Percentiles rank a stretch among this genome's conserved stretches.
Conservation (phyloP, 495 filamentous ascomycete genomes). For the Penicillium soppii region DNA sequence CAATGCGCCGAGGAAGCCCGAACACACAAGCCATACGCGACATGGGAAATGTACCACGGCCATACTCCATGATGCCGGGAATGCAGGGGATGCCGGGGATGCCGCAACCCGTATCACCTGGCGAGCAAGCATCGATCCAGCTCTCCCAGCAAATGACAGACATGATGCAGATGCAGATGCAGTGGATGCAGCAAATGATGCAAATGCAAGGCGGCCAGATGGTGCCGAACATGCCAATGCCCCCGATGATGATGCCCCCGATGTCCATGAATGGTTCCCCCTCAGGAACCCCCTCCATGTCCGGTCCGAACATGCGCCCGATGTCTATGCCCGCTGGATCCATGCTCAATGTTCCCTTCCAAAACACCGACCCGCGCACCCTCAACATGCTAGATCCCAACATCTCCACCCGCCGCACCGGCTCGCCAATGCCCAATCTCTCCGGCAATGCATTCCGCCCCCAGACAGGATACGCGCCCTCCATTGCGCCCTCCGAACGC, state of each 20-base stretch:
- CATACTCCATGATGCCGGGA: conserved; percentile 44
- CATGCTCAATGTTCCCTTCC: conserved; percentile 2
- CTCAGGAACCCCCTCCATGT: conserved; percentile 15
- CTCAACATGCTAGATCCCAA: conserved; percentile 82
- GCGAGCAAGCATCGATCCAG: conserved; percentile 76
- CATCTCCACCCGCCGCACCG: conserved; percentile 54
- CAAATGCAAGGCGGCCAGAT: conserved; percentile 58
- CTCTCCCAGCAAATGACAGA: conserved; percentile 85
- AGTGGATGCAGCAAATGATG: conserved; percentile 75
- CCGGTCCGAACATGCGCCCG: conserved; percentile 32
- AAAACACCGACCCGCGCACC: conserved; percentile 51
- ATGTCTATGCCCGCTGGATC: conserved; percentile 38
- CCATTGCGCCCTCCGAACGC: conserved; percentile 90
- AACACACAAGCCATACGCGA: conserved; percentile 56
- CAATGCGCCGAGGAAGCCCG: conserved; percentile 76
- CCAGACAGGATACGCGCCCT: conserved; percentile 58
- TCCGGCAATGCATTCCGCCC: conserved; percentile 30
- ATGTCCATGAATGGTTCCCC: conserved; percentile 13
- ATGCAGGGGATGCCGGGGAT: conserved; percentile 13
- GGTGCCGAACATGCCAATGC: conserved; percentile 23
- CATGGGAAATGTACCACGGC: conserved; percentile 37
- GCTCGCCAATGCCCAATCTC: conserved; percentile 31
- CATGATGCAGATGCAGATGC: conserved; percentile 93
- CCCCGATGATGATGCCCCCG: conserved; percentile 13
- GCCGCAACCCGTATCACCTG: conserved; percentile 39